These are phyloP conservation scores for Neofusicoccum parvum DNA, from an alignment of 2,329 filamentous ascomycete species.

Conservation along the genomic window DNA sequence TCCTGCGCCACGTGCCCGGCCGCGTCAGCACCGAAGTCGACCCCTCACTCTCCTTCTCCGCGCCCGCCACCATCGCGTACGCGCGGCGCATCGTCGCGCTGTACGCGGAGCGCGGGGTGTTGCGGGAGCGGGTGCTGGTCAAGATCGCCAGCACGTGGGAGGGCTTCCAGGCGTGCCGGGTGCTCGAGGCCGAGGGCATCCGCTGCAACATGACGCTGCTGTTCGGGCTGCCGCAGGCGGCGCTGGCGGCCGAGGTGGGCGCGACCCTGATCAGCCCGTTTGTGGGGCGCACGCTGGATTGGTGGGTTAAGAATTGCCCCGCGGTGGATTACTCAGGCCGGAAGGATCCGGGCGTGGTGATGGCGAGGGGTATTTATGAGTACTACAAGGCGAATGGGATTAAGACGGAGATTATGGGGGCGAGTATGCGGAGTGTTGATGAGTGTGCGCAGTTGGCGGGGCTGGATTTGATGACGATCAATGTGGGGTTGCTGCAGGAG, in stretches of 20 bases:
- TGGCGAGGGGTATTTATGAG: conserved; percentile 52
- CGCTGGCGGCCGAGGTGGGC: conserved; percentile 57
- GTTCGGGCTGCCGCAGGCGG: conserved; percentile 63
- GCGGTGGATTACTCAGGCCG: conserved; percentile 53
- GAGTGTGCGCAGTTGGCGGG: conserved; percentile 63
- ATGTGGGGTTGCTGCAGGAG: conserved; percentile 52
- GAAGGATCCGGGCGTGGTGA: conserved; percentile 51
- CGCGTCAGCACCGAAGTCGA: conserved; percentile 11
- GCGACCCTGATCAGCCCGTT: conserved; percentile 65
- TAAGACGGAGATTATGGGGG: conserved; percentile 57
- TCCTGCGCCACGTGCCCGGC: conserved; percentile 1
- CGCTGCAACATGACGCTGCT: conserved; percentile 63
- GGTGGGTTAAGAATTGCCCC: conserved; percentile 61
- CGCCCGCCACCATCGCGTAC: conserved; percentile 41
- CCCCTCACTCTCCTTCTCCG: not conserved
- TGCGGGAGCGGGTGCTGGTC: conserved; percentile 54
- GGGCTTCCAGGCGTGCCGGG: conserved; percentile 62
- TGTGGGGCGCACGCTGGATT: conserved; percentile 9
- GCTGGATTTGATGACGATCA: conserved; percentile 61
- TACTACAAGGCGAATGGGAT: conserved; percentile 50
- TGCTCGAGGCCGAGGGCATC: conserved; percentile 57
- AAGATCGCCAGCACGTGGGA: conserved; percentile 67
- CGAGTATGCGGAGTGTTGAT: conserved; percentile 58
- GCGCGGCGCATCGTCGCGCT: conserved; percentile 49
- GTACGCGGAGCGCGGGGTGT: conserved; percentile 48